Evolutionary conservation across 2,329 filamentous ascomycete species (phyloP).

Genomic region (Aureobasidium sp.): DNA sequence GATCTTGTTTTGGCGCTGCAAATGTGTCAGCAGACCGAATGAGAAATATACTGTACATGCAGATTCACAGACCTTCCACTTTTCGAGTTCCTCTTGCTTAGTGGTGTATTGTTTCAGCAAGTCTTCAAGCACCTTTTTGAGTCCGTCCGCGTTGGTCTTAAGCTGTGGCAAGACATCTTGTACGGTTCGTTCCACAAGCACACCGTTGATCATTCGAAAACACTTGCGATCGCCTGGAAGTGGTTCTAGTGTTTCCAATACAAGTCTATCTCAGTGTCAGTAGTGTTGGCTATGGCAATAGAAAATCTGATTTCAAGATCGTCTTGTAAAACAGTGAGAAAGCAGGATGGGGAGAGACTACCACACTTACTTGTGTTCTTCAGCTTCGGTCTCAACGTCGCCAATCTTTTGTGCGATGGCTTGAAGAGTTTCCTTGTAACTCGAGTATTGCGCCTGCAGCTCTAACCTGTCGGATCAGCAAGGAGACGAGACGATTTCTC

Average conservation of each 20-base stretch:
- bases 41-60: background rate
- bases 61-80: slow-evolving; percentile 75
- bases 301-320: background rate
- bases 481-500: too few species aligned
- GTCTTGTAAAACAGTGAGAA: background rate
- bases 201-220: slow-evolving; percentile 97
- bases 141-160: slow-evolving; percentile 85
- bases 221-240: slow-evolving; percentile 84
- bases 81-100: slow-evolving; percentile 92
- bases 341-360: background rate
- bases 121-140: slow-evolving; percentile 91
- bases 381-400: slow-evolving; percentile 92
- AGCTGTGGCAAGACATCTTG: slow-evolving; percentile 85
- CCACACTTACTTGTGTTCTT: slow-evolving; percentile 81
- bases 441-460: slow-evolving; percentile 71
- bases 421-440: slow-evolving; percentile 71
- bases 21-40: background rate
- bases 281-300: background rate
- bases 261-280: slow-evolving; percentile 55
- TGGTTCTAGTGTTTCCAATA: slow-evolving; percentile 83
- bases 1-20: slow-evolving; percentile 64
- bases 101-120: slow-evolving; percentile 92
- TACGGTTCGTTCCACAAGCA: slow-evolving; percentile 88
- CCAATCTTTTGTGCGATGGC: slow-evolving; percentile 94
- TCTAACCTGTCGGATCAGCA: slow-evolving; percentile 45